Percentiles rank a stretch among this genome's conserved stretches.
Evolutionary conservation across 306 rosid species (phyloP).

Genomic region (Comarum palustre): DNA sequence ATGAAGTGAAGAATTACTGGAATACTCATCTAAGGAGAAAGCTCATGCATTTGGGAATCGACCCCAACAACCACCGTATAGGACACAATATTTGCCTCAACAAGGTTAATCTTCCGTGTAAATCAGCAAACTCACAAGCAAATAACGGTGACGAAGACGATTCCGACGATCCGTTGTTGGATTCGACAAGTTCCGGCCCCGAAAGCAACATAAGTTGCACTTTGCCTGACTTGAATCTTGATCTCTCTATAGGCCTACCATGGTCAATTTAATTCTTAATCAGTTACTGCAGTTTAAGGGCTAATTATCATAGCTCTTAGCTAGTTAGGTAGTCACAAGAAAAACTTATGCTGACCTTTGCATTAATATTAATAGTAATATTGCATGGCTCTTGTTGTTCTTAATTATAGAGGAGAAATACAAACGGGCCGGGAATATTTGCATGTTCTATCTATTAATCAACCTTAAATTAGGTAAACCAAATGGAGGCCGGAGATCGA

Average conservation of each 20-base stretch:
- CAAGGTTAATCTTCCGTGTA: not conserved
- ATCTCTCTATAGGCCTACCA: conserved; percentile 58
- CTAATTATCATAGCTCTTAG: not conserved
- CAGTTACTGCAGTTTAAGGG: not conserved
- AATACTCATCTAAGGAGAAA: conserved; percentile 70
- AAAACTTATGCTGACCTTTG: not conserved
- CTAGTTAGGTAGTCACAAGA: not conserved
- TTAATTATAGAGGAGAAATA: not conserved
- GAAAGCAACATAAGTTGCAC: conserved; percentile 19
- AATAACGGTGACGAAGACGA: conserved; percentile 37
- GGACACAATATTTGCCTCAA: conserved; percentile 23
- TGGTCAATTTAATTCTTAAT: not conserved
- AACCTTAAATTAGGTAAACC: too few relatives aligned
- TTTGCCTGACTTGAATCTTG: conserved; percentile 47
- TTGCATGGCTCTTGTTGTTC: not conserved
- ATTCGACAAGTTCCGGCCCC: not conserved
- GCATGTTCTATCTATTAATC: not conserved
- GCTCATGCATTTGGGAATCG: conserved; percentile 62
- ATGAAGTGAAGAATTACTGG: conserved; percentile 75
- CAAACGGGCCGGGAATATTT: not conserved
- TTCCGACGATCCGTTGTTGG: conserved; percentile 28
- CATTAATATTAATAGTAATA: not conserved
- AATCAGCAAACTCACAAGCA: conserved; percentile 17
- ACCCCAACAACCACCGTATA: conserved; percentile 69
- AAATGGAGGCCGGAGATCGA: not conserved